A percentile compares a stretch with the other conserved stretches of the same genome.
Conservation (phyloP, 306 rosid species). For the Casuarina glauca region DNA sequence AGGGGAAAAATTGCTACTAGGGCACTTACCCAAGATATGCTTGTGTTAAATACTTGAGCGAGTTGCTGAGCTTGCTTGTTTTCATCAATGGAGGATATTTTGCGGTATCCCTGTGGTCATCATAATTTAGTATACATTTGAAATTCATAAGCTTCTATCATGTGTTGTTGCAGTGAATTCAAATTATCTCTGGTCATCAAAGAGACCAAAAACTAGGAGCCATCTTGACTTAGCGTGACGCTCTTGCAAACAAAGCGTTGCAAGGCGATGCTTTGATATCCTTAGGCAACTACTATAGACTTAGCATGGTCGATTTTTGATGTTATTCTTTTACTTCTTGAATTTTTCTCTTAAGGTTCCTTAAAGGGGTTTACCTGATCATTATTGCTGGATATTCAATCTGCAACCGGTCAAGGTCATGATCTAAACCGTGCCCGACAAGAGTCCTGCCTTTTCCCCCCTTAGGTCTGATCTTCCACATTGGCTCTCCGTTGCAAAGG, state of each 20-base stretch:
- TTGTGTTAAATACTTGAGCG: conserved; percentile 86
- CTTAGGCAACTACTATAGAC: too few species aligned
- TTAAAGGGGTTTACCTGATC: conserved; percentile 52
- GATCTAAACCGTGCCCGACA: conserved; percentile 85
- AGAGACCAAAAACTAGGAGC: background rate
- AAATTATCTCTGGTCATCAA: background rate
- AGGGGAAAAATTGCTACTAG: background rate
- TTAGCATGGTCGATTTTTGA: too few species aligned
- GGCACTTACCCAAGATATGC: conserved; percentile 82
- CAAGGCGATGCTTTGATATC: too few species aligned
- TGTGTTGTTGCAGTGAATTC: background rate
- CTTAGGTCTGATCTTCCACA: conserved; percentile 71
- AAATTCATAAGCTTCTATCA: background rate
- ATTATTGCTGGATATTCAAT: conserved; percentile 59
- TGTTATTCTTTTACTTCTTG: too few species aligned
- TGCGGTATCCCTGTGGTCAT: conserved; percentile 72
- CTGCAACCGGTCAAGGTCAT: conserved; percentile 79
- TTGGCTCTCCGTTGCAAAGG: conserved; percentile 83
- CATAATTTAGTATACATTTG: conserved; percentile 6
- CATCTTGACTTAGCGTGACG: too few species aligned
- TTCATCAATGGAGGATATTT: conserved; percentile 96
- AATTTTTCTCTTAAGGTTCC: background rate
- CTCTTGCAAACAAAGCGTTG: too few species aligned
- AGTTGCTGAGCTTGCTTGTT: conserved; percentile 93
- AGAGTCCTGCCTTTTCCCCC: conserved; percentile 78